Evolutionary conservation across 768 basidiomycete species (phyloP).

Genomic region (Phaffia australis): DNA sequence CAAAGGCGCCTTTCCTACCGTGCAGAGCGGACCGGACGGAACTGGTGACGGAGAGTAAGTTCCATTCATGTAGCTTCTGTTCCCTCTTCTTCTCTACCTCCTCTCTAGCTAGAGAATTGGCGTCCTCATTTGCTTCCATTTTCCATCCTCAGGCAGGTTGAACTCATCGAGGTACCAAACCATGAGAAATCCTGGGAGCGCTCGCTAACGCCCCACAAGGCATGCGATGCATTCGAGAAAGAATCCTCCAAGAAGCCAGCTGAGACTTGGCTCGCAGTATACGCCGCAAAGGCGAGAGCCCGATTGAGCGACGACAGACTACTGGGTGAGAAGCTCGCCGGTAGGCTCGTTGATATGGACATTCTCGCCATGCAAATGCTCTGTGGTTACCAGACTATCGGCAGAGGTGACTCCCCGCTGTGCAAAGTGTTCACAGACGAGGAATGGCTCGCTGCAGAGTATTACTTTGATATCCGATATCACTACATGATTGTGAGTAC

Average conservation of each 20-base stretch:
- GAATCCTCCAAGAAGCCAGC: constrained; percentile 35
- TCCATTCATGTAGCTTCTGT: background rate
- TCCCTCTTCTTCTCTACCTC: background rate
- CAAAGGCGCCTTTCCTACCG: constrained; percentile 37
- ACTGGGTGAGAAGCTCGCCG: constrained; percentile 28
- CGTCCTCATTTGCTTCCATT: background rate
- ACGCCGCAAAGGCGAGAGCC: constrained; percentile 32
- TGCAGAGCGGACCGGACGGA: constrained; percentile 38
- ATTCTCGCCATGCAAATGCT: constrained; percentile 40
- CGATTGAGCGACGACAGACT: constrained; percentile 27
- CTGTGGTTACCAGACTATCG: constrained; percentile 39
- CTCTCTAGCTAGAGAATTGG: background rate
- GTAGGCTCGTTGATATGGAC: constrained; percentile 35
- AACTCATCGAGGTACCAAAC: constrained; percentile 40
- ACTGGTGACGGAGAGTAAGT: constrained; percentile 37
- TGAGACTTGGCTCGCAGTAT: constrained; percentile 36
- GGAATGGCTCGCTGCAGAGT: constrained; percentile 38
- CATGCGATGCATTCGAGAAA: constrained; percentile 40
- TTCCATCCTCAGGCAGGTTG: constrained; percentile 24
- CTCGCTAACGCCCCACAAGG: constrained; percentile 40
- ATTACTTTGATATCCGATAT: constrained; percentile 35
- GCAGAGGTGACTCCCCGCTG: constrained; percentile 33
- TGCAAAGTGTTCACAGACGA: constrained; percentile 39
- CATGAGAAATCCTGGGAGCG: constrained; percentile 38
- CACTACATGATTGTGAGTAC: constrained; percentile 32